Base-by-base conservation (phyloP, 768 basidiomycete genomes). In the Pisolithus marmoratus region DNA sequence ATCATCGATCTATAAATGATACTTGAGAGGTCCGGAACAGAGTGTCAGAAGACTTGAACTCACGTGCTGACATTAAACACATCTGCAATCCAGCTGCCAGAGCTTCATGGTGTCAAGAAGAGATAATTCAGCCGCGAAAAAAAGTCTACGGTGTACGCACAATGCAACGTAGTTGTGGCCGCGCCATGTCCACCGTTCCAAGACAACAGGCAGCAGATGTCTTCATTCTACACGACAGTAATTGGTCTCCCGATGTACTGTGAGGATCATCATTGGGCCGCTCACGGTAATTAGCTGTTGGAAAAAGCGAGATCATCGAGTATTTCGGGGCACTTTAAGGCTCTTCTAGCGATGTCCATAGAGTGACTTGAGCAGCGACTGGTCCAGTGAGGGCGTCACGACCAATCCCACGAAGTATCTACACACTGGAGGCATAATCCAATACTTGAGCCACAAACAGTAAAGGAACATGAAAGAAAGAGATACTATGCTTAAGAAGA, bases 31-130 rank as follows among this genome's bases (percentile, higher is more conserved):
- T 45, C 49, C 53, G 45, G 43, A 44, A 41, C 38, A 38, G 36
- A 11, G 19, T 19, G 49, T 26, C 26, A 48, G 52, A 52, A 46
- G 40, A 38, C 50, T 29, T 14, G 26, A 40, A 71, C 81, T 61
- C 67, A 84, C 83, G 84, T 85, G 64, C 84, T 85, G 62, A 87
- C 77, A 59, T 87, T 88, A 74, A 87, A 90, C 58, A 79, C 81
- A 69, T 90, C 87, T 37, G 85, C 86, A 40, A 90, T 78, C 88
- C 86, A 90, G 70, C 84, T 86, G 54, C 60, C n/a, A 27, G 42
- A 48, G 14, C 11, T 49, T 53, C 26, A 53, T 43, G 46, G 38
- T 23, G 15, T 41, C 22, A 54, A 37, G 45, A 46, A 38, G 41
- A 29, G 49, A 36, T 41, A 27, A 11, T 12, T 49, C 38, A 41